Evolutionary conservation across 805 yeast species (phyloP).

Genomic region (Candida khao-thaluensis): DNA sequence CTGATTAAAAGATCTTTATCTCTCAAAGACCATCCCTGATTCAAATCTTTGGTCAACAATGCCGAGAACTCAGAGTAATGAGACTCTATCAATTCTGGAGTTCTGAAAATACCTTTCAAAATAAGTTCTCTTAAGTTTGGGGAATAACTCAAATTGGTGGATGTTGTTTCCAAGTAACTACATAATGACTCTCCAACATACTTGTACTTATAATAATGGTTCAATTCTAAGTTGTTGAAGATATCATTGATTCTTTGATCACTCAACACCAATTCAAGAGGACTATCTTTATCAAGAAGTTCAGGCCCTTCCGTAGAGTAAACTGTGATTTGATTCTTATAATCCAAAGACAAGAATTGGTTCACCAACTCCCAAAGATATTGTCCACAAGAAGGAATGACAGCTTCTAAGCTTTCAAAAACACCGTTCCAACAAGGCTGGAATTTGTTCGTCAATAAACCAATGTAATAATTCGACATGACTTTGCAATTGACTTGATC

Average conservation of each 20-base stretch:
- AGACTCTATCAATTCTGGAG: conserved; percentile 71
- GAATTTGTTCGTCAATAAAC: conserved; percentile 70
- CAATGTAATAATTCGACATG: conserved; percentile 45
- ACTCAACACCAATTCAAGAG: conserved; percentile 32
- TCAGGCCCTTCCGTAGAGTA: conserved; percentile 2
- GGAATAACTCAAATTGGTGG: conserved; percentile 41
- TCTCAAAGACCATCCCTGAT: conserved; percentile 40
- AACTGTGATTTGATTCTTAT: conserved; percentile 16
- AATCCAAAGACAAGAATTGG: conserved; percentile 29
- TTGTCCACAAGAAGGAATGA: conserved; percentile 31
- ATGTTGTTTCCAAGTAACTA: conserved; percentile 29
- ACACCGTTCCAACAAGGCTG: conserved; percentile 87
- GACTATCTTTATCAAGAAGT: neutral
- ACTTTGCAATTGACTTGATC: conserved; percentile 18
- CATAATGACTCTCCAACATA: conserved; percentile 36
- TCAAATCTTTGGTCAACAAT: conserved; percentile 39
- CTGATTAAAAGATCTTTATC: conserved; percentile 61
- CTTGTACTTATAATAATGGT: conserved; percentile 29
- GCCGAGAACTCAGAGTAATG: conserved; percentile 51
- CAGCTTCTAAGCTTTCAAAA: conserved; percentile 52
- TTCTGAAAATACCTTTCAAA: conserved; percentile 52
- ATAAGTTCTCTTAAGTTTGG: conserved; percentile 53
- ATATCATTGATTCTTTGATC: conserved; percentile 47
- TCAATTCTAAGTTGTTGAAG: conserved; percentile 25
- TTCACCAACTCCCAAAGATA: conserved; percentile 57